Evolutionary conservation across 2,329 filamentous ascomycete species (phyloP).

Genomic region (Waltergamsia citrina): DNA sequence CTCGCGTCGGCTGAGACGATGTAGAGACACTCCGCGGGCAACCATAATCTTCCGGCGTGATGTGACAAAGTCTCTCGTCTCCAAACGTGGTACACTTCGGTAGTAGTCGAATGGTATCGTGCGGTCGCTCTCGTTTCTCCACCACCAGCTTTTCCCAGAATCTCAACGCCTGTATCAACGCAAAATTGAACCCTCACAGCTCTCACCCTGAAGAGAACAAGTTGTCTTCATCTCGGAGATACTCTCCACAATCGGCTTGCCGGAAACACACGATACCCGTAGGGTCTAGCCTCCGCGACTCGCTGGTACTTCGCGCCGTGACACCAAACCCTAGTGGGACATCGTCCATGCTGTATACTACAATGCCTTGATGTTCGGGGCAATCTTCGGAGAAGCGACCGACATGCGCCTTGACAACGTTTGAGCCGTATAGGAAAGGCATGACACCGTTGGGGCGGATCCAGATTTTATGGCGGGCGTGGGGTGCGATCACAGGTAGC

Average conservation of each 20-base stretch:
- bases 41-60: too few species aligned
- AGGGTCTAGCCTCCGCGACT: slow-evolving; percentile 76
- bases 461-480: slow-evolving; percentile 96
- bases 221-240: slow-evolving; percentile 72
- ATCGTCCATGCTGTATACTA: slow-evolving; percentile 88
- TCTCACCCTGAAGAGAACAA: slow-evolving; percentile 45
- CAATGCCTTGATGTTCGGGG: slow-evolving; percentile 61
- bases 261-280: slow-evolving; percentile 84
- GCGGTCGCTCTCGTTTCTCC: too few species aligned
- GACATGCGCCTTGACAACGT: slow-evolving; percentile 64
- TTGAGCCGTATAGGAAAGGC: slow-evolving; percentile 92
- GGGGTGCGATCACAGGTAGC: slow-evolving; percentile 77
- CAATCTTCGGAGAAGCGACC: slow-evolving; percentile 13
- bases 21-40: too few species aligned
- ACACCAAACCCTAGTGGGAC: slow-evolving; percentile 90
- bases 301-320: slow-evolving; percentile 77
- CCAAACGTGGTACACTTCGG: too few species aligned
- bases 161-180: too few species aligned
- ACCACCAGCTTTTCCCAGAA: too few species aligned
- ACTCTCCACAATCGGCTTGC: slow-evolving; percentile 92
- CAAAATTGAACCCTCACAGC: not conserved
- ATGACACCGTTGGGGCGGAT: slow-evolving; percentile 94
- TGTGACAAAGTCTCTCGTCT: too few species aligned
- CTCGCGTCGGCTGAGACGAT: too few species aligned
- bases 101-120: too few species aligned